These are phyloP conservation scores for Acanthamoeba quina DNA, from an alignment of 208 protist genomes.

Conservation along the genomic window DNA sequence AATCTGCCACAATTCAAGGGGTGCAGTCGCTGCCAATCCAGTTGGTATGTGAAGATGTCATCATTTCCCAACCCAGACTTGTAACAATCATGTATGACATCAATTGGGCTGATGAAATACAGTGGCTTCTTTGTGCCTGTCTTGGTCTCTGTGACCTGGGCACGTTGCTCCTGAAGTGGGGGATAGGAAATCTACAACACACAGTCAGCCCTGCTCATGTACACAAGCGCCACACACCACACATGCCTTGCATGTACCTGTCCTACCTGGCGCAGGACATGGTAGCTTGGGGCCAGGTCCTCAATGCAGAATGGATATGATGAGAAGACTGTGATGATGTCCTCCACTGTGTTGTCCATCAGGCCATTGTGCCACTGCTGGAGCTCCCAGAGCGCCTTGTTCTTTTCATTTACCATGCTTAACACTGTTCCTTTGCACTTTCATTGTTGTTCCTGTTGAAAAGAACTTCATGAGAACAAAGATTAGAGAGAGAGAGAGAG, in stretches of 20 bases:
- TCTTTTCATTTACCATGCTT: not conserved
- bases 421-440: not conserved
- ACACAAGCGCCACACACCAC: not conserved
- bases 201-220: not conserved
- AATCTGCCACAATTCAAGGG: not conserved
- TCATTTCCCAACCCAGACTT: not conserved
- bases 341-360: not conserved
- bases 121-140: not conserved
- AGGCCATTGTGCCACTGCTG: not conserved
- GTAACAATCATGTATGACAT: not conserved
- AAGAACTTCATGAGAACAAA: not conserved
- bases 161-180: not conserved
- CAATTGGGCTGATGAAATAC: not conserved
- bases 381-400: not conserved
- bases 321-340: not conserved
- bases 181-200: not conserved
- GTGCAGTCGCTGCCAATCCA: not conserved
- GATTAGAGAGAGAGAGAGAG: not conserved
- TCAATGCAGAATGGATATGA: not conserved
- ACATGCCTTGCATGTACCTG: not conserved
- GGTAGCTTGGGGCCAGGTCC: not conserved
- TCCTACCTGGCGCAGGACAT: not conserved
- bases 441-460: not conserved
- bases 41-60: not conserved
- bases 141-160: not conserved